Conservation (phyloP, 305 asterid species). For the Withania somnifera region DNA sequence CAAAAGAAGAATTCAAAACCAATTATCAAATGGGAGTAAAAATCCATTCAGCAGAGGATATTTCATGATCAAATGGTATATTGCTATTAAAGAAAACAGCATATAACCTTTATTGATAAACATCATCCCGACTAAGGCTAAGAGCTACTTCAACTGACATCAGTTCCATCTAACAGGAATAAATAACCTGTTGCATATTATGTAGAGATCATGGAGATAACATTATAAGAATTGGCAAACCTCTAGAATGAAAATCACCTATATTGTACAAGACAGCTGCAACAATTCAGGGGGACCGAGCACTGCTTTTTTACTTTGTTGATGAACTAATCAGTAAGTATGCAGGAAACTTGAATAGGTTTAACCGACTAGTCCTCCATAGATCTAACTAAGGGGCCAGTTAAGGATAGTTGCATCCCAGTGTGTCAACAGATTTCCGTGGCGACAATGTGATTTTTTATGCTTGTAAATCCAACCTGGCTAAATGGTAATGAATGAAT, state of each 20-base stretch:
- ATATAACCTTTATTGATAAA: background rate
- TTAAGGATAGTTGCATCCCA: background rate
- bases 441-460: background rate
- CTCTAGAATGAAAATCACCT: background rate
- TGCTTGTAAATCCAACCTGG: background rate
- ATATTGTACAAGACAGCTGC: slow-evolving; percentile 1
- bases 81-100: background rate
- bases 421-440: background rate
- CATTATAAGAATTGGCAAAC: background rate
- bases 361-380: too few relatives aligned
- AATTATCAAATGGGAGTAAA: background rate
- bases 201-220: background rate
- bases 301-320: background rate
- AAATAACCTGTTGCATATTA: background rate
- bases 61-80: background rate
- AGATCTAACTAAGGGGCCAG: background rate
- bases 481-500: background rate
- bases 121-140: background rate
- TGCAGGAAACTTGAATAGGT: too few relatives aligned
- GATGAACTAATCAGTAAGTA: background rate
- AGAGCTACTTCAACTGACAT: background rate
- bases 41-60: background rate
- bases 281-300: background rate
- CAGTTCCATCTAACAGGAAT: background rate
- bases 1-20: background rate